Evolutionary conservation across 768 basidiomycete species (phyloP).

Genomic region (Neoboletus subvelutipes): DNA sequence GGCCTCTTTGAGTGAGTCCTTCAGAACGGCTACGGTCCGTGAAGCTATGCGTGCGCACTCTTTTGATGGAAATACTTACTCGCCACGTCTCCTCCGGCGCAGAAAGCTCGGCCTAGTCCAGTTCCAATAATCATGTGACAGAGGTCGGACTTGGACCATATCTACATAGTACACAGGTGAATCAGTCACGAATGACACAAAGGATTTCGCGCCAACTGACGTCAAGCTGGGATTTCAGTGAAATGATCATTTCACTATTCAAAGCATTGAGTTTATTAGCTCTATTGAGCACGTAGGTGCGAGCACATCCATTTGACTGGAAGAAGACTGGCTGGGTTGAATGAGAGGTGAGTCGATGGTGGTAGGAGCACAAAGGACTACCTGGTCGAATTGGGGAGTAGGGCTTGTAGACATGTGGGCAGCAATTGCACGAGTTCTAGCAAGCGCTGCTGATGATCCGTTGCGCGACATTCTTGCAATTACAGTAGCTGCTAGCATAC

Average conservation of each 20-base stretch:
- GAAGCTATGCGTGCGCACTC: conserved; percentile 1
- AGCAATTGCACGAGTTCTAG: conserved; percentile 32
- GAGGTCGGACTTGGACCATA: conserved; percentile 72
- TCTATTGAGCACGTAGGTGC: conserved; percentile 80
- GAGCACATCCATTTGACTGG: conserved; percentile 59
- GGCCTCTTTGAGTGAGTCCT: conserved; percentile 45
- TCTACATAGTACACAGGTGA: conserved; percentile 46
- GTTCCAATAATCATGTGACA: conserved; percentile 71
- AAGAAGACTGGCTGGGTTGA: conserved; percentile 56
- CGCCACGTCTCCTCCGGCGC: conserved; percentile 92
- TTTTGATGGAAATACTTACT: conserved; percentile 47
- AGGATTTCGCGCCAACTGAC: conserved; percentile 39
- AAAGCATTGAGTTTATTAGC: conserved; percentile 81
- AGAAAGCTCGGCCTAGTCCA: conserved; percentile 78
- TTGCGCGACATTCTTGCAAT: conserved; percentile 33
- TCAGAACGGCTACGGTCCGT: conserved; percentile 50
- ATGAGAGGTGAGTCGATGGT: conserved; percentile 9
- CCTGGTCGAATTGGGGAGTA: conserved; percentile 24
- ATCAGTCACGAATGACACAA: conserved; percentile 7
- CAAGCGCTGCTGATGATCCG: conserved; percentile 25
- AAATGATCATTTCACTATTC: conserved; percentile 71
- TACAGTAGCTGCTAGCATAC: conserved; percentile 28
- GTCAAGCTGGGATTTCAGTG: conserved; percentile 72
- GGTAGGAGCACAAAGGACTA: conserved; percentile 1
- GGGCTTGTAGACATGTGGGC: conserved; percentile 36